phyloP scores from a whole-genome alignment of 441 rosid genomes.

The Metrosideros polymorpha region DNA sequence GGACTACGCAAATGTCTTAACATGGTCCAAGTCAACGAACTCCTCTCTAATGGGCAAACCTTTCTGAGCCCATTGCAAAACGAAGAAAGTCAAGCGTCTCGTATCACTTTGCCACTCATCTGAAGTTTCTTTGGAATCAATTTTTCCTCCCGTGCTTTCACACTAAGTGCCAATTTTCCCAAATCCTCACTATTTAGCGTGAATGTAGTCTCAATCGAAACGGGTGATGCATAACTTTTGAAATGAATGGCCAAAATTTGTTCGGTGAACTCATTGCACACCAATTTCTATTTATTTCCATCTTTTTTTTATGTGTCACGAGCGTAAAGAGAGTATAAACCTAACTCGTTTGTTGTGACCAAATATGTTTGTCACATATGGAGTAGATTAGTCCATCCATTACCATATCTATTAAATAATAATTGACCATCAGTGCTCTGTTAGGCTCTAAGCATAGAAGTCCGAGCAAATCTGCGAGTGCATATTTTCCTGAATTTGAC shows the following conservation, averaged over 20 bases:
- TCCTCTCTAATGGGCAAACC: background rate
- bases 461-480: background rate
- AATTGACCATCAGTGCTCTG: background rate
- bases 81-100: background rate
- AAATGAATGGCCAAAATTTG: background rate
- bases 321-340: background rate
- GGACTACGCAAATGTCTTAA: background rate
- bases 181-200: background rate
- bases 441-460: background rate
- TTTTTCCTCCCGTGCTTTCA: background rate
- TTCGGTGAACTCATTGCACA: background rate
- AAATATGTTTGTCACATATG: background rate
- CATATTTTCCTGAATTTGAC: background rate
- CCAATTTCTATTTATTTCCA: background rate
- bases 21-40: background rate
- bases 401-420: background rate
- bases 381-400: background rate
- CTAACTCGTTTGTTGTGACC: background rate
- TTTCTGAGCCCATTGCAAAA: background rate
- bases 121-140: background rate
- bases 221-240: background rate
- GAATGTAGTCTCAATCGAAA: background rate
- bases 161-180: background rate
- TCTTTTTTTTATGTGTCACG: background rate
- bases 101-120: background rate